Evolutionary conservation across 768 basidiomycete genomes (phyloP), one percentile per base, ranked within the genome.

Genomic region (Trametes maxima): DNA sequence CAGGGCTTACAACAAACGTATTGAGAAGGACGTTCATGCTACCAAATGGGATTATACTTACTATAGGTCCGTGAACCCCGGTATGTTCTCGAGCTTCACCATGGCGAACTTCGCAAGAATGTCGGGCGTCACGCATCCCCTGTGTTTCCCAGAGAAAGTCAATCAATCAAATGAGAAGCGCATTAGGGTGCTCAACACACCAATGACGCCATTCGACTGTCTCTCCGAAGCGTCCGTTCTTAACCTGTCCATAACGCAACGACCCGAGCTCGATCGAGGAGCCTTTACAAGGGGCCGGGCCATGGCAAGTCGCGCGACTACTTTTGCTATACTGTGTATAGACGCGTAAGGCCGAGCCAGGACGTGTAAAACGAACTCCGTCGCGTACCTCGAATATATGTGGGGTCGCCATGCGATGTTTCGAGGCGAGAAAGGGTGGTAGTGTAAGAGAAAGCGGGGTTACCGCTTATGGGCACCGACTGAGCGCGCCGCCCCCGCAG

Each of bases 121-220:
- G 47, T 76, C 73, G 8, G 82, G 78, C 21, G 86, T 87, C 11
- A 90, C 87, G 59, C 90, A 92, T 62, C 86, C 88, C 90, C 89
- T 90, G 63, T 55, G 19, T 13, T 35, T 5, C 43, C 12, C 17
- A 39, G 28, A 39, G 40, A 56, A 16, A 17, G 46, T 44, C 21
- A 36, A 33, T 43, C 56, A 66, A 40, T 64, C 48, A 25, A 35
- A 48, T 1, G 35, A 19, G 36, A 39, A 57, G 8, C 43, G 57
- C 46, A 33, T 45, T 49, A 36, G 33, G 36, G 67, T 49, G 39
- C 28, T 42, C 60, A 48, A 60, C 77, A 67, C 73, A 89, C 89
- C 90, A 92, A 65, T 92, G 90, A 43, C 84, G 78, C 91, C 91
- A 92, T 68, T 85, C 79, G 3, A 91, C 83, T 0, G 79, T 82